These are phyloP conservation scores for Rosa hybrid DNA, from an alignment of 331 rosid genomes.

Conservation along the genomic window DNA sequence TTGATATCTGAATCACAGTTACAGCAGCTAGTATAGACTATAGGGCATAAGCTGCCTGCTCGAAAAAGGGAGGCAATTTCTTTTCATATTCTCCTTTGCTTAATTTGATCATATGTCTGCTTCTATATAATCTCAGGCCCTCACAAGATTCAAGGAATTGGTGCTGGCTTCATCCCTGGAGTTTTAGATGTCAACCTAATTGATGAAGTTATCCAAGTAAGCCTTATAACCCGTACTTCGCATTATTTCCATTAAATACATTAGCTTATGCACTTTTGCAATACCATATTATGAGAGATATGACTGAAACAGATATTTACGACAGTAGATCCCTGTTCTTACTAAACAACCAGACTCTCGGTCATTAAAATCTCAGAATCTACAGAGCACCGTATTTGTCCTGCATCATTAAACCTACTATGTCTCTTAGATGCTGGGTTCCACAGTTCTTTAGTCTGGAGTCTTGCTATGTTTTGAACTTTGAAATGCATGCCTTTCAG, in stretches of 20 bases:
- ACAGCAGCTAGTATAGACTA: neutral
- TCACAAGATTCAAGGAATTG: slow-evolving; percentile 96
- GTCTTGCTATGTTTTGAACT: neutral
- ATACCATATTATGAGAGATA: neutral
- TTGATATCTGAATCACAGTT: neutral
- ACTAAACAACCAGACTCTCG: neutral
- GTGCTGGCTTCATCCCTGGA: slow-evolving; percentile 95
- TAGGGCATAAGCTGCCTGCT: neutral
- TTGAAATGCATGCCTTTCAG: neutral
- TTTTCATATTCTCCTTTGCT: slow-evolving; percentile 9
- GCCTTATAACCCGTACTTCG: slow-evolving; percentile 19
- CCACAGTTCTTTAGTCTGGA: neutral
- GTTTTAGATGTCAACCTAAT: slow-evolving; percentile 67
- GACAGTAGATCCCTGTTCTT: neutral
- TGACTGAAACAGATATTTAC: neutral
- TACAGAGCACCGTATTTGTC: neutral
- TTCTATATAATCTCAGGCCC: slow-evolving; percentile 57
- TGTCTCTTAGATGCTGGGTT: neutral
- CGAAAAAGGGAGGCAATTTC: neutral
- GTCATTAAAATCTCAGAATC: neutral
- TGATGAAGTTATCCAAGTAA: slow-evolving; percentile 85
- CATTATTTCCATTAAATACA: neutral
- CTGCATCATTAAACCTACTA: neutral
- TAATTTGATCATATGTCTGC: slow-evolving; percentile 4
- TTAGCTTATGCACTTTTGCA: neutral